A percentile compares a stretch with the other conserved stretches of the same genome.
phyloP scores from a whole-genome alignment of 2,329 filamentous ascomycete genomes.

The Tolypocladium amazonense region DNA sequence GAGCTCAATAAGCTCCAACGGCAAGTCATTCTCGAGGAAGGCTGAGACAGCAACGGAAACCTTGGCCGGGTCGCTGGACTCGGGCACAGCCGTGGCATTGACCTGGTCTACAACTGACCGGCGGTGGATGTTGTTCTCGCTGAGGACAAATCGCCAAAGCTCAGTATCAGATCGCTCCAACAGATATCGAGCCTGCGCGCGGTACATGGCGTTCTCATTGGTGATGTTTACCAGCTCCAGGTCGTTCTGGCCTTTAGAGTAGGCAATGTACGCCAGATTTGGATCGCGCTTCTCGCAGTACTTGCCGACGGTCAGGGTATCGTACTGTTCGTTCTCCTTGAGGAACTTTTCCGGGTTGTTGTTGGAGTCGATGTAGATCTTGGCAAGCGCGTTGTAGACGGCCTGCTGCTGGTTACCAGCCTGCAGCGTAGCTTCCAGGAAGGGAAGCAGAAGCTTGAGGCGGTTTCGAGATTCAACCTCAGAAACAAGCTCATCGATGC shows the following conservation, averaged over 20 bases:
- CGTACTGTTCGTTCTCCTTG: conserved; percentile 94
- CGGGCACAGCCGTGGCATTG: conserved; percentile 86
- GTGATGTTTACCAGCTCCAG: conserved; percentile 95
- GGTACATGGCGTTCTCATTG: conserved; percentile 99
- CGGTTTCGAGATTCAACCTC: conserved; percentile 96
- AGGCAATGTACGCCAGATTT: conserved; percentile 89
- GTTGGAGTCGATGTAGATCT: conserved; percentile 99
- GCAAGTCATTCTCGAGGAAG: conserved; percentile 84
- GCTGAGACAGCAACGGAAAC: conserved; percentile 90
- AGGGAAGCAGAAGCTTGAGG: conserved; percentile 87
- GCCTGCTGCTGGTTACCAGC: conserved; percentile 92
- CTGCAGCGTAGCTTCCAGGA: conserved; percentile 85
- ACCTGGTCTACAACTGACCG: conserved; percentile 93
- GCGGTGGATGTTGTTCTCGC: conserved; percentile 89
- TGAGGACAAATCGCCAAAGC: conserved; percentile 91
- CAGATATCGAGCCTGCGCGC: conserved; percentile 90
- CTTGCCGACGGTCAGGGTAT: conserved; percentile 84
- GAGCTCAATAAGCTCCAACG: conserved; percentile 89
- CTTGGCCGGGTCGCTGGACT: conserved; percentile 86
- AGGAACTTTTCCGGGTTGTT: conserved; percentile 97
- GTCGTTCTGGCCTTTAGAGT: conserved; percentile 94
- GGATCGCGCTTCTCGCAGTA: conserved; percentile 99
- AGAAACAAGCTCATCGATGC: conserved; percentile 84
- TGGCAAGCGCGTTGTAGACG: conserved; percentile 92
- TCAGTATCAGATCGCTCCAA: conserved; percentile 82